Evolutionary conservation across 306 rosid species (phyloP), one percentile per base, ranked within the genome.

Genomic region (Lagenaria siceraria): DNA sequence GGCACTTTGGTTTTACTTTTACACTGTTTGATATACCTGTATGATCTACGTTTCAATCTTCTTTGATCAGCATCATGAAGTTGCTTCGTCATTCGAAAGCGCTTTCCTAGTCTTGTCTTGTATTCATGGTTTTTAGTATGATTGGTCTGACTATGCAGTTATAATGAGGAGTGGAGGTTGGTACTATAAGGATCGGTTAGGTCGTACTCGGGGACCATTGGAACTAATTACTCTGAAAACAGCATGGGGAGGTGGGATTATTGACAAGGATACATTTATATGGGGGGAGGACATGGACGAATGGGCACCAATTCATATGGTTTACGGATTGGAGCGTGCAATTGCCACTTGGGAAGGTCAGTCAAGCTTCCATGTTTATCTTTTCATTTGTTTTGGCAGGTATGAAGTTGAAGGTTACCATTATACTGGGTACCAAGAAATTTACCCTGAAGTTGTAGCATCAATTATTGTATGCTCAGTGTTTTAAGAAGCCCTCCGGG

Each of bases 221-320:
- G 90, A 92, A 86, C 87, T 95, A 77, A 85, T 90, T 76, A 77
- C 84, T 0, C 97, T 95, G 40, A 92, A 88, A 86, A 92, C 97
- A 12, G 96, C 98, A 22, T 95, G 97, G 97, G 88, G 97, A 74
- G 96, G 75, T 86, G 98, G 98, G 69, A 85, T 92, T 80, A 90
- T 95, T 84, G 97, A 95, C 82, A 92, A 89, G 80, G 81, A 95
- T 81, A 95, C 97, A n/a, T 92, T 95, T 85, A 87, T 95, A 78
- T 95, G 98, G 98, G 97, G 97, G 4, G 98, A 95, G 18, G 98
- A 95, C 85, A 83, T 95, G 97, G 98, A 95, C 82, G 98, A 92
- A 85, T 95, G 92, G 90, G 97, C 96, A 0, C 98, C 97, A 25
- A 88, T 95, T 78, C 95, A 90, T 89, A 95, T 95, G 98, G 85